Evolutionary conservation across 2,329 filamentous ascomycete species (phyloP), one percentile per base, ranked within the genome.

Genomic region (Aspergillus proliferans): DNA sequence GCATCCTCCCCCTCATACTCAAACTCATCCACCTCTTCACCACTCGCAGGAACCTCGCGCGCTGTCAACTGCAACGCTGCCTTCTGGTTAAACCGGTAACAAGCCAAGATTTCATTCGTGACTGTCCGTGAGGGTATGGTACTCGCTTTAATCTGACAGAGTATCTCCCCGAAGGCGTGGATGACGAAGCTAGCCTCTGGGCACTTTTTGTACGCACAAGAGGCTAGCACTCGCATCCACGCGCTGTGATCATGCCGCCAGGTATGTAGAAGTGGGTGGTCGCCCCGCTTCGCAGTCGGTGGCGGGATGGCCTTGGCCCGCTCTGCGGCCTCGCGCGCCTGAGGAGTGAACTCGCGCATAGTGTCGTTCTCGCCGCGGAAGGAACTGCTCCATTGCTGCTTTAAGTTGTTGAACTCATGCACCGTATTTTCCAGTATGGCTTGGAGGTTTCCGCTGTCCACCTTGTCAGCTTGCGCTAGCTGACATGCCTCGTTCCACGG

Each of bases 201-300:
- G 19, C 50, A 42, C 38, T 47, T 50, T 10, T 54, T 46, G 51
- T 75, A 71, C 1, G 64, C 55, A 24, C 61, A 69, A 1, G 71
- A 73, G 2, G 73, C 72, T 38, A 72, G 54, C 4, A 75, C 33
- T 3, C 54, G 54, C 6, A 56, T 53, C 65, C 66, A 71, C 41
- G 67, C 64, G 18, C 56, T 45, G 1, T 44, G 54, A 40, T 60
- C 63, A 46, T 64, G 60, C 43, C 55, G 58, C 70, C 69, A 72
- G 6, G 61, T 64, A 38, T 63, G 54, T 15, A 64, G 52, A 7
- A 72, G 49, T 2, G 62, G 58, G 49, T 74, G 70, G 14, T 59
- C 54, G 8, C 57, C 58, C 15, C 2, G 18, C 5, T 10, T 21
- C 6, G 18, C n/a, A 21, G 57, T 44, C 6, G 66, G 69, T 1